Percentiles rank a stretch among this genome's conserved stretches.
Conservation (phyloP, 2,329 filamentous ascomycete species). For the Epichloe uncinata region DNA sequence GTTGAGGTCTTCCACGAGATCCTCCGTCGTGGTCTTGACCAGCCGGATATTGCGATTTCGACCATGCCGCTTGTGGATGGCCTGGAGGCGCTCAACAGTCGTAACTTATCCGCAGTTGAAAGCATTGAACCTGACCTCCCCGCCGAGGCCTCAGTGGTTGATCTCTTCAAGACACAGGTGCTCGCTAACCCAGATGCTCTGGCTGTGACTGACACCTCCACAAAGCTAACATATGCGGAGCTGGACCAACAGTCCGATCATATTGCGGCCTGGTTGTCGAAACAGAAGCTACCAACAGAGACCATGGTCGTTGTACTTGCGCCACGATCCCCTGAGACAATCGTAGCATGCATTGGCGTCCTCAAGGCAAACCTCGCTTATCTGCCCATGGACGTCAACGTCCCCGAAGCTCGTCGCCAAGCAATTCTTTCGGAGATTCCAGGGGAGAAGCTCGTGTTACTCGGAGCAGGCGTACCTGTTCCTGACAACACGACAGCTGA, state of each 20-base stretch:
- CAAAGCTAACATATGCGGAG: too few species aligned
- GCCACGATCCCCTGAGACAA: not conserved
- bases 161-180: too few species aligned
- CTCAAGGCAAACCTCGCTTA: constrained; percentile 15
- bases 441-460: constrained; percentile 7
- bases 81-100: constrained; percentile 2
- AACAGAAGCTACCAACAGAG: too few species aligned
- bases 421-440: not conserved
- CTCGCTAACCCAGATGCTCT: too few species aligned
- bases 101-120: not conserved
- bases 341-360: constrained; percentile 10
- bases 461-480: not conserved
- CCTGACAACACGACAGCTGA: not conserved
- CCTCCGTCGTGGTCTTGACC: constrained; percentile 6
- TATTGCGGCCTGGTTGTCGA: too few species aligned
- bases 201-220: too few species aligned
- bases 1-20: not conserved
- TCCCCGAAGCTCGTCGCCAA: constrained; percentile 8
- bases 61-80: constrained; percentile 1
- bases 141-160: too few species aligned
- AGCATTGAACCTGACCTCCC: too few species aligned
- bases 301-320: not conserved
- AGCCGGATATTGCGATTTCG: constrained; percentile 5
- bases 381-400: constrained; percentile 12
- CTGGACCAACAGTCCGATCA: too few species aligned